Conservation (phyloP, 2,329 filamentous ascomycete genomes). For the Cryphonectria parasitica region DNA sequence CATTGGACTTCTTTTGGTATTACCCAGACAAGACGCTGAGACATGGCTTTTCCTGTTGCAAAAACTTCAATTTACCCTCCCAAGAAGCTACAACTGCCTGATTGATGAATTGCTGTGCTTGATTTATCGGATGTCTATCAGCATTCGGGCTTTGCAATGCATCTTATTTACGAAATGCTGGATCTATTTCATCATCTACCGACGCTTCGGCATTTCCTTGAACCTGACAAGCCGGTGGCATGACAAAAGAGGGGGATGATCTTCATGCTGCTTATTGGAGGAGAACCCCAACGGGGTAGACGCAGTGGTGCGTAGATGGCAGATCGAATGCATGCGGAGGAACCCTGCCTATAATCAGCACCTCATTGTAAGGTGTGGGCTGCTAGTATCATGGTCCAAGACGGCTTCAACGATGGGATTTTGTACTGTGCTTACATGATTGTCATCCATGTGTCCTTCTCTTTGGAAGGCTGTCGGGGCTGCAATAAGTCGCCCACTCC, state of each 20-base stretch:
- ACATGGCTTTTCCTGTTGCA: too few species aligned
- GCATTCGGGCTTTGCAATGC: neutral
- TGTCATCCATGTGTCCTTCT: neutral
- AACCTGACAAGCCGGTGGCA: neutral
- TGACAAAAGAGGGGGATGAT: neutral
- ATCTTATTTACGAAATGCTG: neutral
- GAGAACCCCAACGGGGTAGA: neutral
- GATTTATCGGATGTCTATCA: too few species aligned
- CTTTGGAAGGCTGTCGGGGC: neutral
- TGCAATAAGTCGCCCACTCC: neutral
- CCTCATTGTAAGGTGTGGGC: neutral
- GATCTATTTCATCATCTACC: too few species aligned
- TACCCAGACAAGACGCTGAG: too few species aligned
- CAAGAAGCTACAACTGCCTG: too few species aligned
- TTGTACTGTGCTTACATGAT: neutral
- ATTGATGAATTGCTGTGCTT: too few species aligned
- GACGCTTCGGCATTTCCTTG: neutral
- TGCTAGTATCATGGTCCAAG: neutral
- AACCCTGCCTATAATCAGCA: neutral
- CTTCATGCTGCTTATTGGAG: neutral
- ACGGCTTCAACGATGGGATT: neutral
- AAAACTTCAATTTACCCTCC: too few species aligned
- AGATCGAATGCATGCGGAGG: neutral
- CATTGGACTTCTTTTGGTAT: too few species aligned
- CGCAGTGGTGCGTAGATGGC: neutral